Percentiles rank a stretch among this genome's conserved stretches.
Conservation (phyloP, 768 basidiomycete genomes). For the Suillus lakei region DNA sequence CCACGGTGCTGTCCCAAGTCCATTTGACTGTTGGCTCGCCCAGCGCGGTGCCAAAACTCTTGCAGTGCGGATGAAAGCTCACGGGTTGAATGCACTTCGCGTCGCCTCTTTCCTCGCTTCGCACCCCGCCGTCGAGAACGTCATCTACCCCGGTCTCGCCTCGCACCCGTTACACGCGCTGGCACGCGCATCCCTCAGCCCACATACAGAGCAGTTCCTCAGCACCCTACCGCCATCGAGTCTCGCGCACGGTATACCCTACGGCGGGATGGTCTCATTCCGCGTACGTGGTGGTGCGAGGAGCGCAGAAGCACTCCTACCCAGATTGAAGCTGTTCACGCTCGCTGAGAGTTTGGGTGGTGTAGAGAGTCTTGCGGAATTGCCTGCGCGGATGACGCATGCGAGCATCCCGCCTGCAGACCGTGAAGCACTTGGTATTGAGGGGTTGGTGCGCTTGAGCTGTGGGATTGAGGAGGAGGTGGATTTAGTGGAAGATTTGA, state of each 20-base stretch:
- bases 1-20: slow-evolving; percentile 80
- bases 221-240: slow-evolving; percentile 40
- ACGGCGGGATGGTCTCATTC: slow-evolving; percentile 88
- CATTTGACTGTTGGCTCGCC: slow-evolving; percentile 90
- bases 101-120: slow-evolving; percentile 67
- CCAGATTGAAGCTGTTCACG: slow-evolving; percentile 66
- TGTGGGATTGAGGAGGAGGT: slow-evolving; percentile 90
- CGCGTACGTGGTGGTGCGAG: slow-evolving; percentile 54
- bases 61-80: slow-evolving; percentile 83
- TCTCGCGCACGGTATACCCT: slow-evolving; percentile 48
- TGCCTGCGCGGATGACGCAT: slow-evolving; percentile 91
- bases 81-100: slow-evolving; percentile 81
- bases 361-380: slow-evolving; percentile 89
- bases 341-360: slow-evolving; percentile 92
- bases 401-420: slow-evolving; percentile 72
- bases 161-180: slow-evolving; percentile 67
- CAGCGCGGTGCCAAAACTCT: slow-evolving; percentile 93
- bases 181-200: slow-evolving; percentile 65
- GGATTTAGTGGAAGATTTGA: slow-evolving; percentile 60
- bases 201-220: slow-evolving; percentile 72
- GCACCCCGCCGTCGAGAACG: slow-evolving; percentile 69
- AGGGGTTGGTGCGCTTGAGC: slow-evolving; percentile 76
- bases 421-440: slow-evolving; percentile 74
- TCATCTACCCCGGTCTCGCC: slow-evolving; percentile 85
- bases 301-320: slow-evolving; percentile 72